Evolutionary conservation across 2,329 filamentous ascomycete species (phyloP), one percentile per base, ranked within the genome.

Genomic region (Alternaria atra): DNA sequence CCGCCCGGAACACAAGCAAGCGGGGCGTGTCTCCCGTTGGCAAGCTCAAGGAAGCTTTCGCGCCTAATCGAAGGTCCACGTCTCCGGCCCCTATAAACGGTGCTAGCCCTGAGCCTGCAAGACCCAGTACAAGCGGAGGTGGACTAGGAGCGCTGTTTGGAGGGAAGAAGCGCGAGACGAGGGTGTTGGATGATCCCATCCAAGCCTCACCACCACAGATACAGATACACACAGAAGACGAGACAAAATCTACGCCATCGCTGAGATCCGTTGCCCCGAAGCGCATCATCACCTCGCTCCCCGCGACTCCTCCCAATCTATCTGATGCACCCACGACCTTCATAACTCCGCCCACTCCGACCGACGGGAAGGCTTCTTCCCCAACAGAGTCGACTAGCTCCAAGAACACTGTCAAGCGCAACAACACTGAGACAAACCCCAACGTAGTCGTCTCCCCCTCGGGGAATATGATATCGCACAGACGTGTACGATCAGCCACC

Each of bases 401-500:
- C n/a, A 75, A 68, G 51, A 62, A 63, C 27, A 65, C 58, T n/a
- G 32, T 59, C 15, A 74, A 72, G 59, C 69, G 75, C 65, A 65
- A 29, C 50, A 71, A 65, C 57, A 80, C 52, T 72, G 78, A 66
- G 72, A 80, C 65, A 76, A 82, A 60, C 77, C 80, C 64, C 73
- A 83, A 71, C 84, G 85, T 89, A 63, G 84, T 86, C 42, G 84
- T 87, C 46, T 88, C 89, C 66, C 83, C 87, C 37, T 86, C 88
- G 67, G 88, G 87, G 72, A 90, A 86, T 73, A 91, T 92, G 87
- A 92, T 89, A 80, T 87, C 89, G 59, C 91, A 94, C 84, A 88
- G 83, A 81, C 83, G 87, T 37, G 84, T 84, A 59, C 83, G 86
- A 68, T 89, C 87, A 66, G 81, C 84, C 57, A 87, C 86, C 55